Base-by-base conservation (phyloP, 2,329 filamentous ascomycete species). In the Chaetomiaceae sp. region DNA sequence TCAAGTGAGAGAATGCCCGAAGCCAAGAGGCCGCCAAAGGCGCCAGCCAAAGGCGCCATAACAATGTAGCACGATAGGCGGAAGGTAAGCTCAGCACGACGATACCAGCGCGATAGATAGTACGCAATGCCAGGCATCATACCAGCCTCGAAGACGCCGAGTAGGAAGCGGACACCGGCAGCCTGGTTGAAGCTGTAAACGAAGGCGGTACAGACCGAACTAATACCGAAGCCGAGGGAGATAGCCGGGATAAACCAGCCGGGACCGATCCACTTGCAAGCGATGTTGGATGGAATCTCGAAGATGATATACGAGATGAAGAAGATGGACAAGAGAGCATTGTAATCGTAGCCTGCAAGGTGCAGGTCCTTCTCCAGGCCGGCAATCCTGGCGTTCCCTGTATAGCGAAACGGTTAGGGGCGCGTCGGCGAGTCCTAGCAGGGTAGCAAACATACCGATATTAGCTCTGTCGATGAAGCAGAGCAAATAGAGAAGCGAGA, bases 381-480 rank as follows among this genome's bases (percentile, higher is more conserved):
- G 4, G 78, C 78, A 10, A 83, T 64, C 55, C 70, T 75, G 9
- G 79, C 79, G 62, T 83, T 83, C 27, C 79, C 75, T 77, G 31
- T 31, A 23, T 12, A 8, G 30, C 16, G n/a, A 45, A 6, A 20
- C 3, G 2, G 37, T 37, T 10, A 20, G 19, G 5, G 9, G 31
- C 13, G 5, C 12, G 30, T n/a, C n/a, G n/a, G n/a, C n/a, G n/a
- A n/a, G n/a, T n/a, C n/a, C n/a, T n/a, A n/a, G n/a, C n/a, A n/a
- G n/a, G n/a, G n/a, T n/a, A n/a, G n/a, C n/a, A n/a, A n/a, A n/a
- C 68, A 56, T 66, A 82, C 82, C 83, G 46, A 87, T 83, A 60
- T 87, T 87, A 10, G 83, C 77, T 27, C 83, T 74, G 62, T 86
- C 83, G 53, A 86, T 85, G 66, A 85, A 86, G 67, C 82, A 86